Evolutionary conservation across 2,329 filamentous ascomycete species (phyloP).

Genomic region (Sporothrix pallida): DNA sequence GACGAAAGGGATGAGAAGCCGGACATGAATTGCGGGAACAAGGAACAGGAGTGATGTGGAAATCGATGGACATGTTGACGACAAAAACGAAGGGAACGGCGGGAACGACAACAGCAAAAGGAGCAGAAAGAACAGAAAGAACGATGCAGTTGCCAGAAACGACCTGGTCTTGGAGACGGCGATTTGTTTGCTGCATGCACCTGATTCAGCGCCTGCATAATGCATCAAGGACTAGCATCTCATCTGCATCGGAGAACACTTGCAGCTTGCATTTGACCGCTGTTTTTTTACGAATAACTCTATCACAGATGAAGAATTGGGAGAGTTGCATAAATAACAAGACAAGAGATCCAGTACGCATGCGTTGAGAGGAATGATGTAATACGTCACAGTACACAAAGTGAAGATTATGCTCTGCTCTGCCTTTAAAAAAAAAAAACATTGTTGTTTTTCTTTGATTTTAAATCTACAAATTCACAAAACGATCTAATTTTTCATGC

Average conservation of each 20-base stretch:
- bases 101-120: background rate
- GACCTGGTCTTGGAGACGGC: background rate
- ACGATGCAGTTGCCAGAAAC: background rate
- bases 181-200: background rate
- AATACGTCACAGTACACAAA: too few relatives aligned
- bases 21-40: constrained; percentile 1
- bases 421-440: too few relatives aligned
- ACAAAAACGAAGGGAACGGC: background rate
- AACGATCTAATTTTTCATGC: too few relatives aligned
- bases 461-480: too few relatives aligned
- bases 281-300: background rate
- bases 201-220: background rate
- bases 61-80: background rate
- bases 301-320: background rate
- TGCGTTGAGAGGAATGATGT: background rate
- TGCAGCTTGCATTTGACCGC: background rate
- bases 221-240: background rate
- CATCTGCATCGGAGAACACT: background rate
- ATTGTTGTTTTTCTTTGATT: too few relatives aligned
- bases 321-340: background rate
- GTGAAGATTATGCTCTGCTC: too few relatives aligned
- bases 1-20: constrained; percentile 15
- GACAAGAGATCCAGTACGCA: background rate
- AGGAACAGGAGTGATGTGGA: background rate
- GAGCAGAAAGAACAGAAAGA: background rate